Percentiles rank a stretch among this genome's conserved stretches.
These are phyloP conservation scores for Striga asiatica DNA, from an alignment of 257 asterid genomes.

Conservation along the genomic window DNA sequence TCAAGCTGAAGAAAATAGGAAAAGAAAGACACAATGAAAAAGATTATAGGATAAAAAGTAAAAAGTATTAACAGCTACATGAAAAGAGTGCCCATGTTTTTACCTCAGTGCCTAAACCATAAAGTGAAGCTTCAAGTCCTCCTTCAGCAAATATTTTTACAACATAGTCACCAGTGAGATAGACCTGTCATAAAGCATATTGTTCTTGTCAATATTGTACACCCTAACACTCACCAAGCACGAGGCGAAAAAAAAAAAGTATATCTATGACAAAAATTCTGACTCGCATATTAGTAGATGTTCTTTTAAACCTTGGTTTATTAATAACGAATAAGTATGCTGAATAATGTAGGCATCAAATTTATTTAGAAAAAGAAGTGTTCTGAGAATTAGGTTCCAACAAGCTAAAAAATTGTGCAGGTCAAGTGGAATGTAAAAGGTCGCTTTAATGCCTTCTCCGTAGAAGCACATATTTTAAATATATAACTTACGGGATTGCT, in stretches of 20 bases:
- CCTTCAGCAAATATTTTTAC: constrained; percentile 81
- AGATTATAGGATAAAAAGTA: constrained; percentile 1
- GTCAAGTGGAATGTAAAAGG: constrained; percentile 7
- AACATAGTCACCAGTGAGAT: constrained; percentile 55
- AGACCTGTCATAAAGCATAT: constrained; percentile 45
- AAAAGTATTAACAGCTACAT: not conserved
- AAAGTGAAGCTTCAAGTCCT: constrained; percentile 75
- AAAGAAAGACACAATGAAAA: not conserved
- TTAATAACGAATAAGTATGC: constrained; percentile 66
- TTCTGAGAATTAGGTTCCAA: constrained; percentile 12
- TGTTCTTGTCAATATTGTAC: constrained; percentile 16
- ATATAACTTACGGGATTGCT: constrained; percentile 88
- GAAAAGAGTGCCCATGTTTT: constrained; percentile 7
- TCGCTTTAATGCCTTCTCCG: constrained; percentile 30
- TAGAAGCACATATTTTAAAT: constrained; percentile 4
- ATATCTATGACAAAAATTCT: not conserved
- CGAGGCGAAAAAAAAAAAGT: constrained; percentile 15
- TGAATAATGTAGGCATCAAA: constrained; percentile 18
- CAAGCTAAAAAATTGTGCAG: constrained; percentile 13
- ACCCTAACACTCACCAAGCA: constrained; percentile 20
- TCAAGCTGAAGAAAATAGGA: constrained; percentile 48
- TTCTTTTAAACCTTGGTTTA: constrained; percentile 52
- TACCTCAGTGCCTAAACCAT: constrained; percentile 95
- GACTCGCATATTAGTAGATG: not conserved
- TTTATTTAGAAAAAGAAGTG: constrained; percentile 47